These are phyloP conservation scores for Mesembryanthemum crystallinum DNA, from an alignment of 148 eudicot species.

Conservation along the genomic window DNA sequence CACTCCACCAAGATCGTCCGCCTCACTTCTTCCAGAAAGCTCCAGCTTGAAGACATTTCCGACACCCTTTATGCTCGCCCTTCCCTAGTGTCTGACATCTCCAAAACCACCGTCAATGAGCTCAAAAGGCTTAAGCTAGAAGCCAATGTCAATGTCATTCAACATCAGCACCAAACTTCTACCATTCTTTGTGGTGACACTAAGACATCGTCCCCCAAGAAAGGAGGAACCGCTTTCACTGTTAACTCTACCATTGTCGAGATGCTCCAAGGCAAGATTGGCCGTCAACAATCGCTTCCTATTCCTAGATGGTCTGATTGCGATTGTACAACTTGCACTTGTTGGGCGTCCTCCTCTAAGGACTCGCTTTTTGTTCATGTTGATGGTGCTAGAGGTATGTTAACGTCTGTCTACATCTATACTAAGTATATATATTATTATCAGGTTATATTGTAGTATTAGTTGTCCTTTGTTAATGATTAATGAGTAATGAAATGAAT, in stretches of 20 bases:
- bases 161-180: neutral
- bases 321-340: constrained; percentile 64
- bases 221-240: constrained; percentile 33
- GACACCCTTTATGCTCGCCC: constrained; percentile 84
- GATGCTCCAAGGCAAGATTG: constrained; percentile 63
- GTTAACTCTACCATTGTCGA: constrained; percentile 64
- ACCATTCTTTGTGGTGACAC: neutral
- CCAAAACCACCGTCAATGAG: constrained; percentile 46
- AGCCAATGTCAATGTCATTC: neutral
- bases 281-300: constrained; percentile 37
- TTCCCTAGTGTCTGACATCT: constrained; percentile 55
- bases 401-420: neutral
- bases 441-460: too few species aligned
- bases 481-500: too few species aligned
- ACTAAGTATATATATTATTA: too few species aligned
- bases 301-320: constrained; percentile 95
- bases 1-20: constrained; percentile 54
- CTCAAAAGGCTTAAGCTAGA: constrained; percentile 24
- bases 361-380: constrained; percentile 58
- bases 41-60: constrained; percentile 76
- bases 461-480: too few species aligned
- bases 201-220: neutral
- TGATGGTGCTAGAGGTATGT: constrained; percentile 62
- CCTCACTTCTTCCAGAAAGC: constrained; percentile 43
- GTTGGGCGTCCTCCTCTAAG: constrained; percentile 56